These are phyloP conservation scores for Oidiodendron maius DNA, from an alignment of 495 filamentous ascomycete species.

Conservation along the genomic window DNA sequence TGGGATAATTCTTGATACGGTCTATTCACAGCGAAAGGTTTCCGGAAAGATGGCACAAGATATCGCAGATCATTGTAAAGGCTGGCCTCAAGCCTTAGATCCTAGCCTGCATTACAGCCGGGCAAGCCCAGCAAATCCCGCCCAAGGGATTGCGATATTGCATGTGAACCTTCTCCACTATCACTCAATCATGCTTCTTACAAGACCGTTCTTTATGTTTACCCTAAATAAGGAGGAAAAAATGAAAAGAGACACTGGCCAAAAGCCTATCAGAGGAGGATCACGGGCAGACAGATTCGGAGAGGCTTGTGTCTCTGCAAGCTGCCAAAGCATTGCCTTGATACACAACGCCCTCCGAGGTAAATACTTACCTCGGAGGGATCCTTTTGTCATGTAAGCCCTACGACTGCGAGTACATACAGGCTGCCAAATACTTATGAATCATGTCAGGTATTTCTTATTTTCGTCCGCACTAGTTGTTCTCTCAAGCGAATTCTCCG, in stretches of 20 bases:
- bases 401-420: background rate
- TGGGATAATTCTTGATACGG: slow-evolving; percentile 57
- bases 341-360: slow-evolving; percentile 52
- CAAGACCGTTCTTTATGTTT: slow-evolving; percentile 56
- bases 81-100: slow-evolving; percentile 42
- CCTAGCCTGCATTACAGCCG: slow-evolving; percentile 40
- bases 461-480: slow-evolving; percentile 67
- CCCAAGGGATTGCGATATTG: slow-evolving; percentile 49
- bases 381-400: slow-evolving; percentile 61
- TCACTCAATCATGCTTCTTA: slow-evolving; percentile 37
- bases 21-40: slow-evolving; percentile 65
- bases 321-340: slow-evolving; percentile 58
- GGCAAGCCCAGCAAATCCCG: slow-evolving; percentile 38
- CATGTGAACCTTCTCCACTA: slow-evolving; percentile 66
- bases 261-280: background rate
- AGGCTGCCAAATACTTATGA: too few species aligned
- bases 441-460: slow-evolving; percentile 50
- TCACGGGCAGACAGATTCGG: slow-evolving; percentile 55
- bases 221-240: slow-evolving; percentile 22
- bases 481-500: slow-evolving; percentile 63
- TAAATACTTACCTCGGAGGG: slow-evolving; percentile 56
- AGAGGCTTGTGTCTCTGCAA: slow-evolving; percentile 65
- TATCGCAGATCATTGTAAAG: slow-evolving; percentile 50
- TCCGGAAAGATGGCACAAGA: slow-evolving; percentile 60
- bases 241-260: background rate